Conservation (phyloP, 306 rosid genomes). For the apple (Malus domestica) region ASM211411v1 NC_041795.1:30888001-30888500, state of each 20-base stretch:
- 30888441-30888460: neutral
- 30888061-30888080: slow-evolving; percentile 78
- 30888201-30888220: slow-evolving; percentile 88
- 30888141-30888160: neutral
- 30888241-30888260: slow-evolving; percentile 93
- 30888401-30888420: neutral
- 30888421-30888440: neutral
- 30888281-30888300: slow-evolving; percentile 94
- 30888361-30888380: slow-evolving; percentile 5
- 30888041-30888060: slow-evolving; percentile 76
- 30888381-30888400: slow-evolving; percentile 4
- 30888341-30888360: slow-evolving; percentile 84
- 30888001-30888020: slow-evolving; percentile 71
- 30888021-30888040: slow-evolving; percentile 59
- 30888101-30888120: slow-evolving; percentile 87
- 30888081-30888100: slow-evolving; percentile 85
- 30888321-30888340: slow-evolving; percentile 87
- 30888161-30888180: slow-evolving; percentile 12
- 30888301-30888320: slow-evolving; percentile 80
- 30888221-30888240: slow-evolving; percentile 91
- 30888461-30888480: neutral
- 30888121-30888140: slow-evolving; percentile 10
- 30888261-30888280: slow-evolving; percentile 82
- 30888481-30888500: neutral
- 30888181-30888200: slow-evolving; percentile 39